Percentiles rank a stretch among this genome's conserved stretches.
Conservation (phyloP, 2,329 filamentous ascomycete genomes). For the Aspergillus sp. region DNA sequence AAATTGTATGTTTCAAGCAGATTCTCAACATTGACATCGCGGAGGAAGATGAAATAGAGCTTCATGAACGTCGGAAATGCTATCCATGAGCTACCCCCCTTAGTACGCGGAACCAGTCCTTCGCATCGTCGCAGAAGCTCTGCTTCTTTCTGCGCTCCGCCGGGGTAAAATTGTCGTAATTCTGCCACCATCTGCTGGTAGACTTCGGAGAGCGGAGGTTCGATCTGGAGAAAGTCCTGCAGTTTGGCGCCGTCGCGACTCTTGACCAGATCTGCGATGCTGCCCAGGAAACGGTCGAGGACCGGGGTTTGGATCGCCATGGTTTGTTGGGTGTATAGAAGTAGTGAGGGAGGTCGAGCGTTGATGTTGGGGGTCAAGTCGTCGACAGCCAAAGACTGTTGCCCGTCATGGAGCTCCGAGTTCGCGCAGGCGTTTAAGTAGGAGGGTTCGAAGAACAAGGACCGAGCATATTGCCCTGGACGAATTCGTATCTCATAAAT, state of each 20-base stretch:
- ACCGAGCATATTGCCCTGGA: too few relatives aligned
- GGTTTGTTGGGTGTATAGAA: too few relatives aligned
- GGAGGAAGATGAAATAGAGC: conserved; percentile 74
- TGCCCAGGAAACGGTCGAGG: conserved; percentile 62
- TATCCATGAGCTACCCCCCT: conserved; percentile 67
- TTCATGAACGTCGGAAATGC: conserved; percentile 75
- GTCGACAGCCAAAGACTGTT: too few relatives aligned
- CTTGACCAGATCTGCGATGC: conserved; percentile 59
- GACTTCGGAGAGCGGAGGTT: conserved; percentile 62
- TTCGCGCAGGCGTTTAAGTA: too few relatives aligned
- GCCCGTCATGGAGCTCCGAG: too few relatives aligned
- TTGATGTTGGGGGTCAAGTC: too few relatives aligned
- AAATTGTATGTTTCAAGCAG: conserved; percentile 69
- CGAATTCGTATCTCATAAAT: too few relatives aligned
- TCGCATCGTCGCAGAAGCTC: conserved; percentile 57
- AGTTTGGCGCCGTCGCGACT: conserved; percentile 61
- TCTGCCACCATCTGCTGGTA: conserved; percentile 67
- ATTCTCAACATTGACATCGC: conserved; percentile 74
- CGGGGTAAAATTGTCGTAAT: conserved; percentile 57
- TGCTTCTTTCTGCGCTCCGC: conserved; percentile 46
- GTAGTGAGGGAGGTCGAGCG: too few relatives aligned
- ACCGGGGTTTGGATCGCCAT: conserved; percentile 49
- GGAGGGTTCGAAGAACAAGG: too few relatives aligned
- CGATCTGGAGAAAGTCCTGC: conserved; percentile 67
- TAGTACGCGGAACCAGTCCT: conserved; percentile 57